Percentiles rank a stretch among this genome's conserved stretches.
Conservation (phyloP, 2,329 filamentous ascomycete species). For the Colletotrichum eremochloae region DNA sequence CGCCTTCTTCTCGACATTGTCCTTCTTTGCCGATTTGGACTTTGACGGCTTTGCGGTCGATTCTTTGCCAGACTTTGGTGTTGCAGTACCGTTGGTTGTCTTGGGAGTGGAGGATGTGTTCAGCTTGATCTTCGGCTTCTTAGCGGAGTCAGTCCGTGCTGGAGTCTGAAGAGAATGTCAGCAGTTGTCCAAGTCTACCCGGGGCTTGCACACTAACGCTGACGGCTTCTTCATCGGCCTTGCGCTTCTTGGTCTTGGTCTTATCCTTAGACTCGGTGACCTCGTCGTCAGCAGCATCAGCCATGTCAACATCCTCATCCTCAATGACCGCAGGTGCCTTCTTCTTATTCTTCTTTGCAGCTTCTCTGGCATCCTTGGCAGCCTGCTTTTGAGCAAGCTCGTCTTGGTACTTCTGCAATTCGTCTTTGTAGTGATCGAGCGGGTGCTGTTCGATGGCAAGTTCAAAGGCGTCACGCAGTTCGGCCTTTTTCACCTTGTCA, state of each 20-base stretch:
- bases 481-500: slow-evolving; percentile 82
- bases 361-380: slow-evolving; percentile 57
- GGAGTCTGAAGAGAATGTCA: slow-evolving; percentile 58
- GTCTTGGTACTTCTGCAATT: slow-evolving; percentile 79
- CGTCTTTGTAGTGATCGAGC: slow-evolving; percentile 84
- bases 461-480: slow-evolving; percentile 80
- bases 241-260: slow-evolving; percentile 81
- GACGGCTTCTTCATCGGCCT: slow-evolving; percentile 82
- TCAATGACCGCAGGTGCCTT: slow-evolving; percentile 63
- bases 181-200: neutral
- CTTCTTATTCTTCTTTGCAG: slow-evolving; percentile 64
- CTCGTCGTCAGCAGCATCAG: slow-evolving; percentile 69
- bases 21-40: slow-evolving; percentile 68
- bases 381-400: slow-evolving; percentile 72
- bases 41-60: slow-evolving; percentile 65
- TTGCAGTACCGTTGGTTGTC: slow-evolving; percentile 71
- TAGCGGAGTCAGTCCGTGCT: slow-evolving; percentile 72
- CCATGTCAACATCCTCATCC: slow-evolving; percentile 72
- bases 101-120: slow-evolving; percentile 77
- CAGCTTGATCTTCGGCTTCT: slow-evolving; percentile 77
- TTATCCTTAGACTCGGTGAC: slow-evolving; percentile 77
- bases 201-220: slow-evolving; percentile 55
- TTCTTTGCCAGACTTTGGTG: slow-evolving; percentile 68
- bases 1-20: slow-evolving; percentile 68
- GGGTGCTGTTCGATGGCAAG: slow-evolving; percentile 84